Conservation (phyloP, 2,329 filamentous ascomycete genomes). For the Monilinia fructigena region DNA sequence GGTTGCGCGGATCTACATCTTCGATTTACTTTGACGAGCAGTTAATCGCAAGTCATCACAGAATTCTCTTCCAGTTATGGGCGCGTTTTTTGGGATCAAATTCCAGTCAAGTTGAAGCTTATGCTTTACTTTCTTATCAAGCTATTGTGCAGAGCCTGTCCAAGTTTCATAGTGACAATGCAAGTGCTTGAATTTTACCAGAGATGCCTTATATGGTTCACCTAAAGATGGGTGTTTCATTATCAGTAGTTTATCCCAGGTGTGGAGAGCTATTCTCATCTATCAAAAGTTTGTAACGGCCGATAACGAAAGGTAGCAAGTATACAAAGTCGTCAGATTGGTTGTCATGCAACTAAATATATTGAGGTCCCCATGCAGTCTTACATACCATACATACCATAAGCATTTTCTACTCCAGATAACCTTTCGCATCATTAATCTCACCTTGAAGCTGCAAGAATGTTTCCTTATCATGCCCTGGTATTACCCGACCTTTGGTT, state of each 20-base stretch:
- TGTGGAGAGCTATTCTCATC: not conserved
- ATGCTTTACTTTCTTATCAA: not conserved
- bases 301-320: not conserved
- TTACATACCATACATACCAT: not conserved
- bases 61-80: not conserved
- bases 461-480: slow-evolving; percentile 36
- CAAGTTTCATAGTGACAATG: not conserved
- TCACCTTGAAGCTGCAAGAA: slow-evolving; percentile 35
- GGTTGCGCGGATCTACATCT: not conserved
- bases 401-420: not conserved
- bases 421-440: slow-evolving; percentile 30
- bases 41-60: not conserved
- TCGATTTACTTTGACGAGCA: not conserved
- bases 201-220: not conserved
- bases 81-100: not conserved
- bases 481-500: slow-evolving; percentile 35
- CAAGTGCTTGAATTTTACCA: not conserved
- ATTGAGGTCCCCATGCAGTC: not conserved
- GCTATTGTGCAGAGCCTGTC: not conserved
- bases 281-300: not conserved
- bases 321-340: not conserved
- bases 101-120: not conserved
- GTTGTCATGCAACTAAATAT: not conserved
- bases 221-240: not conserved
- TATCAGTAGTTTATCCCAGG: not conserved